Evolutionary conservation across 192 early-diverging fungal species (phyloP).

Genomic region (Backusella tuberculispora): DNA sequence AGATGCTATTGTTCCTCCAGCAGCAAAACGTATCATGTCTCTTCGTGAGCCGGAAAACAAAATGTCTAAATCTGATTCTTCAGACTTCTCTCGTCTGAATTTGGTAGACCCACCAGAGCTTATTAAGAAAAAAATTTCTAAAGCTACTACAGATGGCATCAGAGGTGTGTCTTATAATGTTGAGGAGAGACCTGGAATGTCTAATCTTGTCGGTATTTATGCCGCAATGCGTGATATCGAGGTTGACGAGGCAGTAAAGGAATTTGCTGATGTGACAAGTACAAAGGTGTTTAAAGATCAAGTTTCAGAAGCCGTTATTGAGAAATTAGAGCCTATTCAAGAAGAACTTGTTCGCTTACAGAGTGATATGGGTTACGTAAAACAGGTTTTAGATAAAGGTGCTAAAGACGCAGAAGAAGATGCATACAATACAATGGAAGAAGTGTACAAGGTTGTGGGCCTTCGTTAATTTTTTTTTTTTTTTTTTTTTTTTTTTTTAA

Average conservation of each 20-base stretch:
- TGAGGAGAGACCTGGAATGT: slow-evolving; percentile 72
- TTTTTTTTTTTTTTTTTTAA: background rate
- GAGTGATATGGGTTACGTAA: slow-evolving; percentile 63
- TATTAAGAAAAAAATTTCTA: slow-evolving; percentile 70
- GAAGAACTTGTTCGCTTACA: slow-evolving; percentile 61
- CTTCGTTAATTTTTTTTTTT: slow-evolving; percentile 37
- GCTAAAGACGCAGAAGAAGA: slow-evolving; percentile 64
- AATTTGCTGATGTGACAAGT: slow-evolving; percentile 51
- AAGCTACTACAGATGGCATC: slow-evolving; percentile 71
- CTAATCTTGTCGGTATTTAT: slow-evolving; percentile 84
- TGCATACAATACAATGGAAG: slow-evolving; percentile 62
- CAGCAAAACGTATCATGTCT: slow-evolving; percentile 84
- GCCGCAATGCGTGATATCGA: slow-evolving; percentile 50
- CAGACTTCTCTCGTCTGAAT: slow-evolving; percentile 74
- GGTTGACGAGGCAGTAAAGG: slow-evolving; percentile 53
- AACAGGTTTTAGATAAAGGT: slow-evolving; percentile 64
- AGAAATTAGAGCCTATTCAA: slow-evolving; percentile 67
- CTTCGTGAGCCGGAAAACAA: slow-evolving; percentile 74
- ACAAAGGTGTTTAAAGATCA: slow-evolving; percentile 75
- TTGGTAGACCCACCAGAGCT: slow-evolving; percentile 68
- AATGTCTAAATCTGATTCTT: slow-evolving; percentile 89
- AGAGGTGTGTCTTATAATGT: slow-evolving; percentile 75
- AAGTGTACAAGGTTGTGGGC: slow-evolving; percentile 61
- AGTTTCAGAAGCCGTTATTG: slow-evolving; percentile 67
- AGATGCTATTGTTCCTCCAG: slow-evolving; percentile 58